phyloP scores from a whole-genome alignment of 1,284 basidiomycete genomes.

The Cutaneotrichosporon sp. region DNA sequence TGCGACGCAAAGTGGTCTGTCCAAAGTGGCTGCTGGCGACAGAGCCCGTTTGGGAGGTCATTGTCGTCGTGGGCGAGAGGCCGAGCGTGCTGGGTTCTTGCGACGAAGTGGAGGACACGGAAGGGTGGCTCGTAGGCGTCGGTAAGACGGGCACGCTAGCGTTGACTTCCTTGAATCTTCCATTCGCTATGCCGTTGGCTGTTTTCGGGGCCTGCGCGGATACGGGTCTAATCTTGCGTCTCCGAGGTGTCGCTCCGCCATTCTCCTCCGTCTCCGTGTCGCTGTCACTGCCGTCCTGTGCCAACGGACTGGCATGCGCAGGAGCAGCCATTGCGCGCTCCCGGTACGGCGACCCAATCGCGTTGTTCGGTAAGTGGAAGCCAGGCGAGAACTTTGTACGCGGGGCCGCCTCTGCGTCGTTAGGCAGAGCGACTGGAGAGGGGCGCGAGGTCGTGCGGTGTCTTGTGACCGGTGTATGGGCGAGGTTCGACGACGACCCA shows the following conservation, averaged over 20 bases:
- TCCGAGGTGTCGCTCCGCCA: background rate
- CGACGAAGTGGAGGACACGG: no score
- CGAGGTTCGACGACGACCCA: no score
- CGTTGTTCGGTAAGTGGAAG: slow-evolving; percentile 39
- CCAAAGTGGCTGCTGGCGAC: slow-evolving; percentile 7
- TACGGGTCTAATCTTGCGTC: slow-evolving; percentile 19
- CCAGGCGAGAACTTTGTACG: slow-evolving; percentile 33
- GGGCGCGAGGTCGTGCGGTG: no score
- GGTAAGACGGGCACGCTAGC: background rate
- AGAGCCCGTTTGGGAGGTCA: background rate
- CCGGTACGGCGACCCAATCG: slow-evolving; percentile 34
- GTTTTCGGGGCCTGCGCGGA: slow-evolving; percentile 24
- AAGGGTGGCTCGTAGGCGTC: no score
- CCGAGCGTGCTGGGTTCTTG: no score
- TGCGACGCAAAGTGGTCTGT: slow-evolving; percentile 25
- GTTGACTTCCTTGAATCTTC: slow-evolving; percentile 1
- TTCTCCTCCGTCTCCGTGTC: slow-evolving; percentile 27
- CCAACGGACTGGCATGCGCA: background rate
- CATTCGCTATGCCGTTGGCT: background rate
- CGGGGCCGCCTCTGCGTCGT: background rate
- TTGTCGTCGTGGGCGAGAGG: background rate
- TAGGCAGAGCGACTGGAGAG: no score
- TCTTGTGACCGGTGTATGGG: no score
- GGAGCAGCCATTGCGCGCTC: background rate
- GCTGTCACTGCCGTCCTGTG: background rate